phyloP scores from a whole-genome alignment of 768 basidiomycete genomes.

The Boletales sp. region DNA sequence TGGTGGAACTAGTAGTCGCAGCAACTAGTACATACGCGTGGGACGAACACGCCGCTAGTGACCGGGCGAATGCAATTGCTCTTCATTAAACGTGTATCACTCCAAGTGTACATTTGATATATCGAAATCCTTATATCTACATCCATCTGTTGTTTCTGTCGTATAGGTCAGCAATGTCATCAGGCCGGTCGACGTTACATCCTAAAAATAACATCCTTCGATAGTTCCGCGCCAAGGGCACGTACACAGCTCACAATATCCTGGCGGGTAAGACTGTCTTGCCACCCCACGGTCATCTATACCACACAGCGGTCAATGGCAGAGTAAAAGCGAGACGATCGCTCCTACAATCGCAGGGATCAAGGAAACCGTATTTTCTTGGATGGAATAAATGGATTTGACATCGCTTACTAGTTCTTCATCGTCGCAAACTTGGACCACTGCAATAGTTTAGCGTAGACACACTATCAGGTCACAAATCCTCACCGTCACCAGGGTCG shows the following conservation, averaged over 20 bases:
- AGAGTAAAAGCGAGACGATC: neutral
- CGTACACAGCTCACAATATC: conserved; percentile 42
- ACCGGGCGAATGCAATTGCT: too few relatives aligned
- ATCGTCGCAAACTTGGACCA: conserved; percentile 8
- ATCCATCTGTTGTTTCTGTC: too few relatives aligned
- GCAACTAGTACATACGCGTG: too few relatives aligned
- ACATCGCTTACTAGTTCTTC: conserved; percentile 19
- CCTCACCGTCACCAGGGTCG: conserved; percentile 26
- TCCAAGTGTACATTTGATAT: too few relatives aligned
- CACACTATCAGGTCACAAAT: neutral
- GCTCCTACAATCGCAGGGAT: conserved; percentile 25
- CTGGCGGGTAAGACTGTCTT: conserved; percentile 24
- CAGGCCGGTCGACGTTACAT: conserved; percentile 7
- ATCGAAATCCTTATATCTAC: too few relatives aligned
- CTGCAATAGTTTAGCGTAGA: conserved; percentile 15
- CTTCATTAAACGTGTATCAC: neutral
- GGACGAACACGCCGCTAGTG: too few relatives aligned
- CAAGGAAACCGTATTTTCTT: conserved; percentile 16
- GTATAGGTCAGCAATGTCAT: too few relatives aligned
- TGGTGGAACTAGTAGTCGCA: too few relatives aligned
- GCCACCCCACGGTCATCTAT: conserved; percentile 28
- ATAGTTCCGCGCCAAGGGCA: conserved; percentile 42
- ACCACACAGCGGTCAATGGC: conserved; percentile 4
- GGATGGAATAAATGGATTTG: conserved; percentile 24
- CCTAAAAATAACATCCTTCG: conserved; percentile 39